Evolutionary conservation across 306 rosid species (phyloP).

Genomic region (Myrica gale): DNA sequence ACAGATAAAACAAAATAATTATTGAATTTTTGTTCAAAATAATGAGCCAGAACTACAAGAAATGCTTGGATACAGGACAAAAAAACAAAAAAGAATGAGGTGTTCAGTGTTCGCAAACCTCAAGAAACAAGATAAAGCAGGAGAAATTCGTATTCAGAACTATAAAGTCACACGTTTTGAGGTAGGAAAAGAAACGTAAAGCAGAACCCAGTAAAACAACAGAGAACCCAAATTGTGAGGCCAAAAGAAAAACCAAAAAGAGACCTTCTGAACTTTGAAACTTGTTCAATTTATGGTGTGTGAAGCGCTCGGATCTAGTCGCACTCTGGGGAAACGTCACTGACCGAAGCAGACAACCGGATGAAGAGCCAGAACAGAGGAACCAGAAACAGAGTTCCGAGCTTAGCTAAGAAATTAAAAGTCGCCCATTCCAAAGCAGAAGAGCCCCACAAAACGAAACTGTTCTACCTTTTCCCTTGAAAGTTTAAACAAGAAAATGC

Average conservation of each 20-base stretch:
- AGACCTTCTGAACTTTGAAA: background rate
- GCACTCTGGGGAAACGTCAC: slow-evolving; percentile 17
- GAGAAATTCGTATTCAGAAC: background rate
- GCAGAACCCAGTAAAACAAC: background rate
- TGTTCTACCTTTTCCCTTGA: no score
- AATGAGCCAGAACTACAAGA: slow-evolving; percentile 5
- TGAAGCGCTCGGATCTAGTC: slow-evolving; percentile 39
- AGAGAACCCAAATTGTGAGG: background rate
- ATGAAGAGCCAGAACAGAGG: slow-evolving; percentile 16
- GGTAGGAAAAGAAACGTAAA: background rate
- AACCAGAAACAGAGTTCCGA: slow-evolving; percentile 2
- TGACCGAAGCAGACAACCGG: slow-evolving; percentile 21
- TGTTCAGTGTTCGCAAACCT: slow-evolving; percentile 17
- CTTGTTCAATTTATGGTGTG: background rate
- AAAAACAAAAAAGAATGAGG: slow-evolving; percentile 9
- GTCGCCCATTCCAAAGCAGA: slow-evolving; percentile 10
- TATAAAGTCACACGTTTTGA: background rate
- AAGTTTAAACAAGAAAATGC: no score
- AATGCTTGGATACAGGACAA: slow-evolving; percentile 6
- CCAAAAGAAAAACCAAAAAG: background rate
- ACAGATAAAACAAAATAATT: slow-evolving; percentile 7
- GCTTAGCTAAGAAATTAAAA: slow-evolving; percentile 5
- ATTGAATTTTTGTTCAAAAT: background rate
- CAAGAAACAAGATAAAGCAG: background rate
- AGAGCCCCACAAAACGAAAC: background rate